Percentiles rank a stretch among this genome's conserved stretches.
These are phyloP conservation scores for Cydonia oblonga DNA, from an alignment of 331 rosid genomes.

Conservation along the genomic window DNA sequence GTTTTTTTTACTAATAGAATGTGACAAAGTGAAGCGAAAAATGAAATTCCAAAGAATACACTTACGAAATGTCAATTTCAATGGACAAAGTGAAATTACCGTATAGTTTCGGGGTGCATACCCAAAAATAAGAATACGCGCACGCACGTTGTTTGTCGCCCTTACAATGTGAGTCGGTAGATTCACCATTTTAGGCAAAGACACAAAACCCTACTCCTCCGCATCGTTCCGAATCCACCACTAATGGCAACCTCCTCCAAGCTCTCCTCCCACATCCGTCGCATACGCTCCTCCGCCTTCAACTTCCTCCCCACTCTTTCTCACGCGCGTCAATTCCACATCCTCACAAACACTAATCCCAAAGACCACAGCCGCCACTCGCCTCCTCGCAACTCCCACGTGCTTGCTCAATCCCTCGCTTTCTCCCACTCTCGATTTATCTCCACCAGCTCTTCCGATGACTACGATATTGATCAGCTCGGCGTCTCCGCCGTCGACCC, in stretches of 20 bases:
- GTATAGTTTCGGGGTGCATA: no score
- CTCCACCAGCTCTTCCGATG: slow-evolving; percentile 33
- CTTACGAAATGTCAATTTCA: no score
- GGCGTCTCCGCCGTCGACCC: slow-evolving; percentile 9
- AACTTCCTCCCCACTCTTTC: slow-evolving; percentile 6
- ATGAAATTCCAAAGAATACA: no score
- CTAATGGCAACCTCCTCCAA: slow-evolving; percentile 16
- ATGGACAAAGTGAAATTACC: no score
- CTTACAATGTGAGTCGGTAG: neutral
- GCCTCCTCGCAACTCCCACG: neutral
- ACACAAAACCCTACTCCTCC: neutral
- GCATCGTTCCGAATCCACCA: neutral
- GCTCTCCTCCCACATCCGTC: slow-evolving; percentile 2
- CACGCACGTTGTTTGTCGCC: neutral
- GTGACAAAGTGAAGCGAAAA: no score
- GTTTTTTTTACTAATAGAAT: no score
- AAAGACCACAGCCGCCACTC: slow-evolving; percentile 2
- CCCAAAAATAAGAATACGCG: no score
- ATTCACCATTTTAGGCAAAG: neutral
- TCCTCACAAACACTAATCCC: slow-evolving; percentile 2
- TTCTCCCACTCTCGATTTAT: slow-evolving; percentile 34
- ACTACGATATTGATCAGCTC: slow-evolving; percentile 17
- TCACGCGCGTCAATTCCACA: slow-evolving; percentile 1
- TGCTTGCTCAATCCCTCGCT: slow-evolving; percentile 14
- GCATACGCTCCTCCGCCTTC: neutral